A percentile compares a stretch with the other conserved stretches of the same genome.
phyloP scores from a whole-genome alignment of 1,284 basidiomycete species.

The Coriolopsis trogii region DNA sequence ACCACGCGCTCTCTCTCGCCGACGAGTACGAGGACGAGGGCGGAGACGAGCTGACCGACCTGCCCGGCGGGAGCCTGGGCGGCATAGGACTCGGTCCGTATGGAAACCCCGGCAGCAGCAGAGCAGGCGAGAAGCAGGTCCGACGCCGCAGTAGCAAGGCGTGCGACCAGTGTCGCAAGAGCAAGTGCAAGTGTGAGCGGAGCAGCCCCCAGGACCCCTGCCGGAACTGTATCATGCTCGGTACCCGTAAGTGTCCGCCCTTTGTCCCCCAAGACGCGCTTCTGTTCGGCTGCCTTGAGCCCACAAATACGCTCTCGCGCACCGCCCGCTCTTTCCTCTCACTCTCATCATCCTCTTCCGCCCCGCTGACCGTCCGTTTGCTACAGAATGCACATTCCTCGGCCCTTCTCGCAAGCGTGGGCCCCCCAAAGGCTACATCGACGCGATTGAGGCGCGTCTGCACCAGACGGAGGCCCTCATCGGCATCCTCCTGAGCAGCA shows the following conservation, averaged over 20 bases:
- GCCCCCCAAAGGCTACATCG: constrained; percentile 89
- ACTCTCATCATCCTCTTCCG: background rate
- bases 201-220: constrained; percentile 57
- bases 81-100: constrained; percentile 26
- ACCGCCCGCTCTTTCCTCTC: background rate
- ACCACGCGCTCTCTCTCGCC: constrained; percentile 27
- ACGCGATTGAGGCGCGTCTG: constrained; percentile 85
- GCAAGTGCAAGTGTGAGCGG: constrained; percentile 78
- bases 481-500: constrained; percentile 71
- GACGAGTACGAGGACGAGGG: constrained; percentile 42
- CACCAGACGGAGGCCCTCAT: constrained; percentile 87
- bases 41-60: constrained; percentile 37
- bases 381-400: constrained; percentile 75
- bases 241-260: constrained; percentile 54
- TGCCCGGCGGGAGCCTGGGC: constrained; percentile 27
- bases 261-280: constrained; percentile 5
- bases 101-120: constrained; percentile 22
- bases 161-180: constrained; percentile 82
- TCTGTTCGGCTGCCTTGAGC: constrained; percentile 1
- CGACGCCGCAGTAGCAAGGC: constrained; percentile 74
- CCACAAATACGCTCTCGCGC: background rate
- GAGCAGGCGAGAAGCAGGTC: constrained; percentile 50
- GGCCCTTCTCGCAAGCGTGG: constrained; percentile 83
- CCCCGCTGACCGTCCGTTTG: background rate
- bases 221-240: constrained; percentile 73